These are phyloP conservation scores for Phytopythium boreale DNA, from an alignment of 352 stramenopile species.

Conservation along the genomic window DNA sequence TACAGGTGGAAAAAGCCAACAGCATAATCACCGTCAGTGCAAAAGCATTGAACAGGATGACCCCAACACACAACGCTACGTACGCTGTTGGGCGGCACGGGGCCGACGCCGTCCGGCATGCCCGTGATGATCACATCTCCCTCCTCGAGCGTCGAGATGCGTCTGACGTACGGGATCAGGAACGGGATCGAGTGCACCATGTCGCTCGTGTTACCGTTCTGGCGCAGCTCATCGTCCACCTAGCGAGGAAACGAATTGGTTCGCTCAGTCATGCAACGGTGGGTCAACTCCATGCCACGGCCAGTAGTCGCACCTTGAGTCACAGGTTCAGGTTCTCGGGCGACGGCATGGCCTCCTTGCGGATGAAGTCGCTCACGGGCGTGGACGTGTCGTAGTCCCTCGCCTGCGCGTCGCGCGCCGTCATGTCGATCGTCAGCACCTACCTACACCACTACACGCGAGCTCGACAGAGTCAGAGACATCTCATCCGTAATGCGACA, in stretches of 20 bases:
- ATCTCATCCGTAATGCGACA: neutral
- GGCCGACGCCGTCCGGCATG: constrained; percentile 74
- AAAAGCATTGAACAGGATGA: neutral
- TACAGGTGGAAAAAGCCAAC: constrained; percentile 13
- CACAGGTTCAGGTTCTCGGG: constrained; percentile 75
- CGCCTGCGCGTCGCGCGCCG: constrained; percentile 66
- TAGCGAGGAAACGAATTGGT: neutral
- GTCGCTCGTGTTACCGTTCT: constrained; percentile 67
- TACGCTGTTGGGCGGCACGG: constrained; percentile 60
- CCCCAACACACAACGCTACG: constrained; percentile 9
- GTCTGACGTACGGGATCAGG: constrained; percentile 71
- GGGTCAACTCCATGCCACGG: neutral
- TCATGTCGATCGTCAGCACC: constrained; percentile 82
- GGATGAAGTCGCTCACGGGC: constrained; percentile 79
- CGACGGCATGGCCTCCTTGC: constrained; percentile 50
- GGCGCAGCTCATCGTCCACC: constrained; percentile 68
- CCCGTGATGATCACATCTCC: constrained; percentile 85
- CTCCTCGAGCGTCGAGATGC: constrained; percentile 84
- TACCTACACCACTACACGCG: constrained; percentile 1
- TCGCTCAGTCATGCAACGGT: neutral
- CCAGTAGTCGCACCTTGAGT: constrained; percentile 39
- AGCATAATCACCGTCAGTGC: constrained; percentile 4
- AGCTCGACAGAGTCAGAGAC: neutral
- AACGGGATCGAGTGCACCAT: constrained; percentile 84
- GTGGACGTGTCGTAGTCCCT: constrained; percentile 82